Conservation (phyloP, 176 grass and related monocot species). For the Carex scoparia region DNA sequence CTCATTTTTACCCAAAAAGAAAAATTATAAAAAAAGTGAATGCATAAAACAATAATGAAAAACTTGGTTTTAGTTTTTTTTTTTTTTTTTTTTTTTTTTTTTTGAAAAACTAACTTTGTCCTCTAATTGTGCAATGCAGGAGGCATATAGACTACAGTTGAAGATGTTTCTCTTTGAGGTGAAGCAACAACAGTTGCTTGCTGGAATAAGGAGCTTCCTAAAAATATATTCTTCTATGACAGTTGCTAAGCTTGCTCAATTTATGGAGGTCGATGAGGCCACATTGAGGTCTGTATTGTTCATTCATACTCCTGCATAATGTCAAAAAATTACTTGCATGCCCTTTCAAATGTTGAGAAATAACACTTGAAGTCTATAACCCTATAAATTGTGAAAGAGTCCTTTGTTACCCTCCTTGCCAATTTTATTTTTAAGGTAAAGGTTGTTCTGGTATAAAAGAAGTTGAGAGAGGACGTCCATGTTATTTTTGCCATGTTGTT, state of each 20-base stretch:
- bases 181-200: slow-evolving; percentile 91
- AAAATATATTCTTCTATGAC: slow-evolving; percentile 92
- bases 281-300: slow-evolving; percentile 61
- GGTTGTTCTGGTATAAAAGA: not conserved
- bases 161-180: slow-evolving; percentile 99
- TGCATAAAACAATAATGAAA: too few relatives aligned
- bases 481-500: not conserved
- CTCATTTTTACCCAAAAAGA: not conserved
- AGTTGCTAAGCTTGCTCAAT: slow-evolving; percentile 78
- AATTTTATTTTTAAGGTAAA: not conserved
- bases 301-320: not conserved
- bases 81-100: not conserved
- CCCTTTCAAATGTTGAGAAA: not conserved
- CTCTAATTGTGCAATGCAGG: slow-evolving; percentile 32
- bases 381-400: not conserved
- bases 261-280: slow-evolving; percentile 90
- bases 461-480: not conserved
- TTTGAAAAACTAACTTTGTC: not conserved
- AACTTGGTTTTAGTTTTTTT: not conserved
- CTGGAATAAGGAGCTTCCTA: slow-evolving; percentile 70
- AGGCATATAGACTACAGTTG: slow-evolving; percentile 93
- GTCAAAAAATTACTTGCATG: not conserved
- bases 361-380: not conserved
- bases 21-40: not conserved
- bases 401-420: not conserved